Evolutionary conservation across 331 rosid genomes (phyloP).

Genomic region (Acacia pycnantha): DNA sequence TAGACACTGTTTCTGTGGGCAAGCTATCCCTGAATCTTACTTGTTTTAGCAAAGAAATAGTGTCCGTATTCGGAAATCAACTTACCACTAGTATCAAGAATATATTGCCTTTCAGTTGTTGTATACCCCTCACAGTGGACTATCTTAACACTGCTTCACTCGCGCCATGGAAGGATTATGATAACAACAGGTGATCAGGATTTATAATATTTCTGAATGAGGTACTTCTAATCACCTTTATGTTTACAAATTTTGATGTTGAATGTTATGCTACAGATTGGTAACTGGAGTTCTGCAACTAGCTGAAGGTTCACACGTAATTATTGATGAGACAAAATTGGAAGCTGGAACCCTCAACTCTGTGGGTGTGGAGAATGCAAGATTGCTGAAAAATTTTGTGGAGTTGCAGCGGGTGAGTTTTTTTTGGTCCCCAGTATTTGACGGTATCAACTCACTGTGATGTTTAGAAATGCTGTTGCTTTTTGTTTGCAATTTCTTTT

Average conservation of each 20-base stretch:
- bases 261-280: conserved; percentile 54
- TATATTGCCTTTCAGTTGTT: conserved; percentile 69
- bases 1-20: conserved; percentile 66
- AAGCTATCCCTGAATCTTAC: conserved; percentile 82
- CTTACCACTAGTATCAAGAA: conserved; percentile 46
- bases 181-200: conserved; percentile 61
- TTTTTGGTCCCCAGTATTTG: neutral
- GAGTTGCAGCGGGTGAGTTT: conserved; percentile 80
- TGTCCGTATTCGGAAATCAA: conserved; percentile 56
- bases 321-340: conserved; percentile 75
- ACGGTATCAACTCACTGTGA: neutral
- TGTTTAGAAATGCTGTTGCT: neutral
- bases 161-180: conserved; percentile 76
- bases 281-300: conserved; percentile 79
- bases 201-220: neutral
- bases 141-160: conserved; percentile 70
- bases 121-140: conserved; percentile 64
- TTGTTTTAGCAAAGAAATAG: conserved; percentile 66
- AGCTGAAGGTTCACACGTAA: conserved; percentile 86
- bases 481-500: neutral
- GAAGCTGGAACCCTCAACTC: conserved; percentile 78
- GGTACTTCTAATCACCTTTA: neutral
- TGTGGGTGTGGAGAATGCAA: conserved; percentile 75
- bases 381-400: conserved; percentile 59
- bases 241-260: conserved; percentile 24